Evolutionary conservation across 495 filamentous ascomycete genomes (phyloP).

Genomic region (Polyplosphaeria fusca): DNA sequence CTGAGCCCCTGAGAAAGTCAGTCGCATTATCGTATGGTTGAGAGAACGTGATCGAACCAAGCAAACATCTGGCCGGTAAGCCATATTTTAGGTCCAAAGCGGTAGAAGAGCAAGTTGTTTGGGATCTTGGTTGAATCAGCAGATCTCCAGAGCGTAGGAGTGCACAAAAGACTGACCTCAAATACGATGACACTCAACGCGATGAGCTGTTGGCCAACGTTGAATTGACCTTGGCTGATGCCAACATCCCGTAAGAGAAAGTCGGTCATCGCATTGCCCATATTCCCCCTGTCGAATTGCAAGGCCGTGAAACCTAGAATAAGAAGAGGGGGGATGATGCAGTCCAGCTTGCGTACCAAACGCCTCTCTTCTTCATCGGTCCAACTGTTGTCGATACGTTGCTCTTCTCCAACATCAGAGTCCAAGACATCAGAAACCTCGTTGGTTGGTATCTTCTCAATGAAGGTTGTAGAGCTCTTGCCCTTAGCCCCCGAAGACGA

Average conservation of each 20-base stretch:
- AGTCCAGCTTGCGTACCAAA: slow-evolving; percentile 23
- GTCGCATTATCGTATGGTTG: slow-evolving; percentile 59
- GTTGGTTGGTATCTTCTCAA: too few relatives aligned
- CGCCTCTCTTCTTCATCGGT: slow-evolving; percentile 20
- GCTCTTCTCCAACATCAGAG: too few relatives aligned
- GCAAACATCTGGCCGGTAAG: slow-evolving; percentile 50
- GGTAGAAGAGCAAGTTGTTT: slow-evolving; percentile 45
- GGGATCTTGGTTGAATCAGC: too few relatives aligned
- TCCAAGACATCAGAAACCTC: too few relatives aligned
- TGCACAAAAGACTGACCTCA: slow-evolving; percentile 52
- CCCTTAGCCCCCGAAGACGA: too few relatives aligned
- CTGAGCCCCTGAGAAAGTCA: too few relatives aligned
- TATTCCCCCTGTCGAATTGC: not conserved
- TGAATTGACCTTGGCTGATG: slow-evolving; percentile 58
- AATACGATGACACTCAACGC: slow-evolving; percentile 56
- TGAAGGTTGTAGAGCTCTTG: too few relatives aligned
- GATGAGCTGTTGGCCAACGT: slow-evolving; percentile 55
- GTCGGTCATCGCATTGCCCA: not conserved
- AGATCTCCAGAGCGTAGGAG: too few relatives aligned
- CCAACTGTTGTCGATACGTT: too few relatives aligned
- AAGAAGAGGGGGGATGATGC: slow-evolving; percentile 23
- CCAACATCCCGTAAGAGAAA: slow-evolving; percentile 33
- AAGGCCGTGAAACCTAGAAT: slow-evolving; percentile 2
- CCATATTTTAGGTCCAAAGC: slow-evolving; percentile 54
- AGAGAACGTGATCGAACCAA: slow-evolving; percentile 55